phyloP scores from a whole-genome alignment of 345 rosid species.

The Sisymbrium altissimum region DNA sequence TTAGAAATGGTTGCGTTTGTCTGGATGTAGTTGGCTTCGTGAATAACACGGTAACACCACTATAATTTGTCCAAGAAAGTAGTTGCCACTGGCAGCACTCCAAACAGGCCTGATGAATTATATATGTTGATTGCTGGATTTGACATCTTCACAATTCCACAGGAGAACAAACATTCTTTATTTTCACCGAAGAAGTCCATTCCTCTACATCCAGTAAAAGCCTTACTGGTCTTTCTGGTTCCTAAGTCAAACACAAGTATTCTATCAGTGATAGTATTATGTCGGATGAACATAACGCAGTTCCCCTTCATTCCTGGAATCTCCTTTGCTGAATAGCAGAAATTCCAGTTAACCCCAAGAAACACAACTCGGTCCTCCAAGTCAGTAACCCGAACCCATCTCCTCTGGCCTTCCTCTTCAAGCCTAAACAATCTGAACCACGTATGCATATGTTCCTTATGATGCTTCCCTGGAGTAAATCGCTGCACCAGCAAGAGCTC shows the following conservation, averaged over 20 bases:
- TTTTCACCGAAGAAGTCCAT: not conserved
- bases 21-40: too few relatives aligned
- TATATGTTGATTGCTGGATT: not conserved
- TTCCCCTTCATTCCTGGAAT: constrained; percentile 2
- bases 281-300: not conserved
- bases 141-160: not conserved
- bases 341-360: not conserved
- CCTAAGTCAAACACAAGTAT: not conserved
- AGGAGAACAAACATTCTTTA: not conserved
- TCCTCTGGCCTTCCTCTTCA: not conserved
- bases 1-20: too few relatives aligned
- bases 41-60: too few relatives aligned
- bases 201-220: not conserved
- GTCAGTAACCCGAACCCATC: not conserved
- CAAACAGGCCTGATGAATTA: too few relatives aligned
- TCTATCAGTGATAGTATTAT: not conserved
- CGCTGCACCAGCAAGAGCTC: constrained; percentile 8
- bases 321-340: not conserved
- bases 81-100: too few relatives aligned
- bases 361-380: not conserved
- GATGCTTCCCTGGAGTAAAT: not conserved
- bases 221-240: not conserved
- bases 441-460: not conserved
- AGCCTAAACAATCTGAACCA: constrained; percentile 3
- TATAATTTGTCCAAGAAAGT: too few relatives aligned